These are phyloP conservation scores for Hordeum vulgare DNA, from an alignment of 176 grass and related monocot genomes.

Conservation along the genomic window DNA sequence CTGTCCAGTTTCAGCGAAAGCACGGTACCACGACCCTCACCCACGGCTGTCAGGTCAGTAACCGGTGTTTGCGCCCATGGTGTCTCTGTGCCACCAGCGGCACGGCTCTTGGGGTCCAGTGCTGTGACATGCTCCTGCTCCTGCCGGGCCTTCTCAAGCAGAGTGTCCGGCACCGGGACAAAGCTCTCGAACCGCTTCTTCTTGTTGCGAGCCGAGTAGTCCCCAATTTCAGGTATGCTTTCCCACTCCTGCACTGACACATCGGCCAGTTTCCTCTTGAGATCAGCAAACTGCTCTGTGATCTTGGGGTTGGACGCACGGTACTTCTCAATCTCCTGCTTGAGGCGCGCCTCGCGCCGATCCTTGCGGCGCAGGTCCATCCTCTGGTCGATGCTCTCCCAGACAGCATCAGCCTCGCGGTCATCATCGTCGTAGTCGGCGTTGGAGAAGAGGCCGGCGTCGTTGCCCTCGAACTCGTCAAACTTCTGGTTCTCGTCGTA, in stretches of 20 bases:
- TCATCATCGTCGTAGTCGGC: constrained; percentile 92
- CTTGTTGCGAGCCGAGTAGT: constrained; percentile 87
- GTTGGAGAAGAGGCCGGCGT: constrained; percentile 83
- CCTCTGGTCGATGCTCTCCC: constrained; percentile 82
- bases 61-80: constrained; percentile 82
- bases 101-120: constrained; percentile 76
- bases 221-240: constrained; percentile 90
- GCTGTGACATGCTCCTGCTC: constrained; percentile 93
- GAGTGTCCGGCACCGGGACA: constrained; percentile 70
- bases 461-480: constrained; percentile 95
- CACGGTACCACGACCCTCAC: constrained; percentile 88
- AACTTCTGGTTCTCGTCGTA: constrained; percentile 96
- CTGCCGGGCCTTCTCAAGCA: constrained; percentile 93
- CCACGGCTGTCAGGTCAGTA: constrained; percentile 80
- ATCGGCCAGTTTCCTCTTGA: constrained; percentile 70
- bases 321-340: constrained; percentile 97
- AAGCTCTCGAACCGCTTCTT: constrained; percentile 96
- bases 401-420: constrained; percentile 85
- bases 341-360: constrained; percentile 77
- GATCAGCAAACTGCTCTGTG: constrained; percentile 85
- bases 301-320: constrained; percentile 95
- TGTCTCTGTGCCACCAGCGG: constrained; percentile 67
- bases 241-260: constrained; percentile 73
- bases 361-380: constrained; percentile 93
- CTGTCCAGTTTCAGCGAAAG: constrained; percentile 86